phyloP scores from a whole-genome alignment of 1,284 basidiomycete species.

The Farysia itapuensis region DNA sequence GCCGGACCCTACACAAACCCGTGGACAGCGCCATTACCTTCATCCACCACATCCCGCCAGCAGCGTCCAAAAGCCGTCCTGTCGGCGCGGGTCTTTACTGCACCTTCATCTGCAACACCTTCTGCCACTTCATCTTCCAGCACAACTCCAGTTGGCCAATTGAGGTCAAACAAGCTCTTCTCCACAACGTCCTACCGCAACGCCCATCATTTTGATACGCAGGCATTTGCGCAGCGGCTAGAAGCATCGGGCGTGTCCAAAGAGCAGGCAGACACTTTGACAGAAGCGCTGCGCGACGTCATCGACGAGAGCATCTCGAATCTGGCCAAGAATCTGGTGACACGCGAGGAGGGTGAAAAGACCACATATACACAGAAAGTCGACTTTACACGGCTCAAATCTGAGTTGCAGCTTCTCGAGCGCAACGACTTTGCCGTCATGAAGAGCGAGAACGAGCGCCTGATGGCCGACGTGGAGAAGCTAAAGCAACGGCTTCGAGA shows the following conservation, averaged over 20 bases:
- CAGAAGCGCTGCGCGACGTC: slow-evolving; percentile 51
- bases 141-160: not conserved
- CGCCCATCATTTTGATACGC: slow-evolving; percentile 55
- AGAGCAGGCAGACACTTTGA: slow-evolving; percentile 55
- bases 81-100: no score
- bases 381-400: slow-evolving; percentile 95
- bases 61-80: no score
- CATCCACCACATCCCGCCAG: no score
- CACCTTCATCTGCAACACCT: no score
- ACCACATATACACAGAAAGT: slow-evolving; percentile 64
- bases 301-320: slow-evolving; percentile 56
- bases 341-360: slow-evolving; percentile 55
- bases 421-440: slow-evolving; percentile 96
- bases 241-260: slow-evolving; percentile 54
- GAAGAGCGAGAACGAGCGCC: slow-evolving; percentile 90
- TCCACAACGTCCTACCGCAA: slow-evolving; percentile 27
- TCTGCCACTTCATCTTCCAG: no score
- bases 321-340: slow-evolving; percentile 51
- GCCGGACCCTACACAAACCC: no score
- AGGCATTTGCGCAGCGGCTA: slow-evolving; percentile 53
- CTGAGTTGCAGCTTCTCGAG: slow-evolving; percentile 91
- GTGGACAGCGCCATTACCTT: no score
- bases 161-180: slow-evolving; percentile 9
- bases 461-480: slow-evolving; percentile 89
- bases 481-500: slow-evolving; percentile 91